Base-by-base conservation (phyloP, 257 asterid genomes). In the Solanum sparsipilum region DNA sequence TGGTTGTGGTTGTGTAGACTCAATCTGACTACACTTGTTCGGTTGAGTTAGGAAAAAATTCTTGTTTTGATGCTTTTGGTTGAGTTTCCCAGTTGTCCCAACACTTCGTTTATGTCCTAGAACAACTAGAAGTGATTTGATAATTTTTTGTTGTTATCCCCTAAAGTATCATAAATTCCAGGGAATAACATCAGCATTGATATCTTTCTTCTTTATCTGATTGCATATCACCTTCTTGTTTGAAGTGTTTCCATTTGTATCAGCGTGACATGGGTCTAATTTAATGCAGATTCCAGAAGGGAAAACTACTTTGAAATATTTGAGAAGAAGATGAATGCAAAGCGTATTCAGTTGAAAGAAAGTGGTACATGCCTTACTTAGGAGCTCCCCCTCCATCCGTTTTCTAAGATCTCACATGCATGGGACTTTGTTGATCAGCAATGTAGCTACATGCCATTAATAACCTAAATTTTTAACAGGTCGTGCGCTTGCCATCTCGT, bases 401-500 rank as follows among this genome's bases (percentile, higher is more conserved):
- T 82, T 82, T 48, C 86, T 31, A 32, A 82, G 86, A 48, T 48
- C 21, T 82, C 44, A 48, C 70, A 29, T 82, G 36, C 32, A 18
- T 48, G 70, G 70, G 86, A 44, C 86, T 52, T 29, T 16, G 56
- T 75, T 70, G 41, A 44, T 74, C 46, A 74, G 71, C 70, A 85
- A 85, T 88, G 86, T 86, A 88, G 83, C 86, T 73, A 85, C 65
- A 70, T 65, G 32, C 83, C 87, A 88, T 84, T 88, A 60, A 86
- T 72, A 88, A 83, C 35, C 87, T 91, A 58, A 46, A 84, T 34
- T 81, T 63, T 88, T 58, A 91, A 93, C 99, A 97, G 99, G 99
- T 92, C 99, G 98, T 63, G 98, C 95, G 87, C 99, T 97, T 91
- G 93, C 90, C 72, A 94, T 97, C 88, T 97, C 99, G 72, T 97